Evolutionary conservation across 495 filamentous ascomycete species (phyloP).

Genomic region (Tuber aestivum): DNA sequence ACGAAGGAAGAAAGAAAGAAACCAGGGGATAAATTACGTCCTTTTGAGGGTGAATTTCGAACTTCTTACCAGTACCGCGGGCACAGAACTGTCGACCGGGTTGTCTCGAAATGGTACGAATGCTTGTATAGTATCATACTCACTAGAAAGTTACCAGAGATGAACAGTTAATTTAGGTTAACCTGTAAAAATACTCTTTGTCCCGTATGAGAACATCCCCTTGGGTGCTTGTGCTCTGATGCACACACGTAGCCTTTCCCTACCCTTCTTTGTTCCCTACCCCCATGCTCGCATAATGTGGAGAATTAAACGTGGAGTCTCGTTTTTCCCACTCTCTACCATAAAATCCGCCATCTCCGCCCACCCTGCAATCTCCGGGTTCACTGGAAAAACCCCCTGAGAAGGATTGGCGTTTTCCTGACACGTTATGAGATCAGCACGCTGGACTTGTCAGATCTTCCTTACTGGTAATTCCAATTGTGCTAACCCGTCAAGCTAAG

Average conservation of each 20-base stretch:
- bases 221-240: no score
- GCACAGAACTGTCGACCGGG: background rate
- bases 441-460: background rate
- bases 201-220: no score
- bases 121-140: no score
- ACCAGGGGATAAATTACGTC: background rate
- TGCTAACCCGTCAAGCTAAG: background rate
- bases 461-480: background rate
- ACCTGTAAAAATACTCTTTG: no score
- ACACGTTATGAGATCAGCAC: background rate
- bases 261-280: background rate
- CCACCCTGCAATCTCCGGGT: no score
- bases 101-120: background rate
- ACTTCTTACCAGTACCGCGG: background rate
- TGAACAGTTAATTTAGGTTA: no score
- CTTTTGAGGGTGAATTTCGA: background rate
- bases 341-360: no score
- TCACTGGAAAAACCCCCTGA: background rate
- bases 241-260: background rate
- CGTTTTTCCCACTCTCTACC: background rate
- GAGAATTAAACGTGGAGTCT: background rate
- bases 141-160: no score
- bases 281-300: background rate
- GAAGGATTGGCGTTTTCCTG: background rate
- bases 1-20: no score